Evolutionary conservation across 2,329 filamentous ascomycete genomes (phyloP).

Genomic region (Fusarium compactum): DNA sequence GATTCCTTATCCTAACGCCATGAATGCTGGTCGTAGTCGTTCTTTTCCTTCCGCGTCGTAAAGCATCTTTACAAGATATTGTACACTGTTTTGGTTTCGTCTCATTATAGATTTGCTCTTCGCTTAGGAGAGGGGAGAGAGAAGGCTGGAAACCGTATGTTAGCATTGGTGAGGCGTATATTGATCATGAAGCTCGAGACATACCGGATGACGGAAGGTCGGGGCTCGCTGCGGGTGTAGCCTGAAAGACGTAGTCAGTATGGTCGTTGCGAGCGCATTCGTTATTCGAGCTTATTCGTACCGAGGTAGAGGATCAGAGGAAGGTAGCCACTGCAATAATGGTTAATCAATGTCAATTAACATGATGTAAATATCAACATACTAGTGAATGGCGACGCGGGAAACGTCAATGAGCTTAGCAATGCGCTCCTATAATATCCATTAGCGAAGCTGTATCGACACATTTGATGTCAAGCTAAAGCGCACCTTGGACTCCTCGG

Average conservation of each 20-base stretch:
- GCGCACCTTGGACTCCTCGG: constrained; percentile 94
- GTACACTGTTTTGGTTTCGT: constrained; percentile 41
- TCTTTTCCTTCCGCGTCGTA: constrained; percentile 5
- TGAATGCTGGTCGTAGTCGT: constrained; percentile 42
- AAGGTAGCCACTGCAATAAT: constrained; percentile 81
- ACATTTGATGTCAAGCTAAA: constrained; percentile 2
- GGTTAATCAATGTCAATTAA: constrained; percentile 52
- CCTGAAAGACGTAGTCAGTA: constrained; percentile 64
- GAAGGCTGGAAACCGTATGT: constrained; percentile 59
- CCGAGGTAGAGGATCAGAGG: constrained; percentile 97
- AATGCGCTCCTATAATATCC: constrained; percentile 84
- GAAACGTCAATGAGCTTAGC: constrained; percentile 95
- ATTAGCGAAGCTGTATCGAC: constrained; percentile 25
- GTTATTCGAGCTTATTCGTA: constrained; percentile 58
- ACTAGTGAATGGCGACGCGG: constrained; percentile 96
- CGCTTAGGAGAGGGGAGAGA: constrained; percentile 72
- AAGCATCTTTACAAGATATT: constrained; percentile 38
- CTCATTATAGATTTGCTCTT: constrained; percentile 15
- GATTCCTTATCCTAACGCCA: constrained; percentile 43
- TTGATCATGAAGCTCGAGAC: constrained; percentile 25
- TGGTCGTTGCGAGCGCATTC: constrained; percentile 15
- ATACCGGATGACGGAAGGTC: constrained; percentile 76
- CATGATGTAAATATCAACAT: constrained; percentile 52
- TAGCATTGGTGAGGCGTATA: constrained; percentile 34
- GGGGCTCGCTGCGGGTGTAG: constrained; percentile 93